A percentile compares a stretch with the other conserved stretches of the same genome.
phyloP scores from a whole-genome alignment of 495 filamentous ascomycete genomes.

The Penicillium goetzii region DNA sequence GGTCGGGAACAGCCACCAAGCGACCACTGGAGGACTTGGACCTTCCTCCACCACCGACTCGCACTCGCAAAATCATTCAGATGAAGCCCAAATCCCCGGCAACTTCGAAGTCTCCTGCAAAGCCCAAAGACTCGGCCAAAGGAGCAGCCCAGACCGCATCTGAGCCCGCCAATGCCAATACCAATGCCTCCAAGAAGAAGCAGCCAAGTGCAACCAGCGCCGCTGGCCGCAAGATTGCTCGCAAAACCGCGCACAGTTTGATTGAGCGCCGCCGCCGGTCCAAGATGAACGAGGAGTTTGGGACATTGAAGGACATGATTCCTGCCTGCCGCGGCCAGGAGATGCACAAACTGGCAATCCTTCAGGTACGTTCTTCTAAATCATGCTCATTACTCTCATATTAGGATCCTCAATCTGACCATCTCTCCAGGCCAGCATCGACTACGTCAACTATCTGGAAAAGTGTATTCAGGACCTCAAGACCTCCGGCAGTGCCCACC shows the following conservation, averaged over 20 bases:
- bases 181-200: slow-evolving; percentile 66
- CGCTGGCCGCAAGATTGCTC: slow-evolving; percentile 85
- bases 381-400: background rate
- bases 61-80: slow-evolving; percentile 95
- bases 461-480: slow-evolving; percentile 85
- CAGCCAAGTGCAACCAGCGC: slow-evolving; percentile 68
- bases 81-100: slow-evolving; percentile 70
- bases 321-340: slow-evolving; percentile 87
- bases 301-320: slow-evolving; percentile 90
- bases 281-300: slow-evolving; percentile 99
- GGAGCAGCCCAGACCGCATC: slow-evolving; percentile 27
- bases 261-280: slow-evolving; percentile 89
- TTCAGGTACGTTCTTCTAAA: slow-evolving; percentile 68
- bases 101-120: slow-evolving; percentile 31
- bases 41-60: slow-evolving; percentile 88
- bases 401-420: background rate
- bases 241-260: slow-evolving; percentile 94
- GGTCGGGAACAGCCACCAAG: slow-evolving; percentile 57
- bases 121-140: slow-evolving; percentile 37
- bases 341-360: slow-evolving; percentile 97
- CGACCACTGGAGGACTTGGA: slow-evolving; percentile 62
- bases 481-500: slow-evolving; percentile 46
- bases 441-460: slow-evolving; percentile 94
- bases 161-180: slow-evolving; percentile 22
- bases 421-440: slow-evolving; percentile 77